phyloP scores from a whole-genome alignment of 257 asterid species.

The Jaltomata sinuosa region DNA sequence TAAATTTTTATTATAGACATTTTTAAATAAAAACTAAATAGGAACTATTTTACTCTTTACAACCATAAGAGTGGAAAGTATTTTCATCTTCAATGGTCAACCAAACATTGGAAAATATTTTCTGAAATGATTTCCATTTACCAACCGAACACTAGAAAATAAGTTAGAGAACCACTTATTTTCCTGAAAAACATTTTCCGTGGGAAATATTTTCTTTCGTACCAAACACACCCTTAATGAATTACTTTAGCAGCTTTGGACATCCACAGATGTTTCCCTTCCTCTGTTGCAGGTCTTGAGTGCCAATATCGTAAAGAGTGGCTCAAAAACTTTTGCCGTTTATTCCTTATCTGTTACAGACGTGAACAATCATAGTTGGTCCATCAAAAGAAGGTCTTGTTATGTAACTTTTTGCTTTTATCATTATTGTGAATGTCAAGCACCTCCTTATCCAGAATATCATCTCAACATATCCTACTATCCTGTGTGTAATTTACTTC shows the following conservation, averaged over 20 bases:
- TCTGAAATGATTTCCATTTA: not conserved
- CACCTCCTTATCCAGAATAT: not conserved
- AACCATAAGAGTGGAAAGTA: not conserved
- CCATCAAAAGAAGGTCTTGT: slow-evolving; percentile 88
- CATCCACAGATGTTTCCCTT: slow-evolving; percentile 2
- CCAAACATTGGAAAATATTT: not conserved
- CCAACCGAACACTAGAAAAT: not conserved
- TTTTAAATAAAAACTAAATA: not conserved
- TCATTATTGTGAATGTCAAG: not conserved
- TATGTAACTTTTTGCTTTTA: slow-evolving; percentile 6
- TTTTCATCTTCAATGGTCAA: not conserved
- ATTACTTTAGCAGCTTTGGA: not conserved
- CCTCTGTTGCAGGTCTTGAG: slow-evolving; percentile 60
- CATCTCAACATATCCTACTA: not conserved
- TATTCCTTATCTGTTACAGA: slow-evolving; percentile 85
- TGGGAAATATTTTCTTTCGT: not conserved
- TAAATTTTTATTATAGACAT: not conserved
- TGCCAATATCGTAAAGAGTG: slow-evolving; percentile 92
- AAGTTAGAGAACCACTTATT: not conserved
- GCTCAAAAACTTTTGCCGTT: slow-evolving; percentile 77
- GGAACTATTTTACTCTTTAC: not conserved
- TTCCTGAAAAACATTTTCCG: not conserved
- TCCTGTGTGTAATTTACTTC: not conserved
- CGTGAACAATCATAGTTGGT: slow-evolving; percentile 73
- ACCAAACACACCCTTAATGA: not conserved